Conservation (phyloP, 2,329 filamentous ascomycete genomes). For the Teratosphaeria gauchensis region DNA sequence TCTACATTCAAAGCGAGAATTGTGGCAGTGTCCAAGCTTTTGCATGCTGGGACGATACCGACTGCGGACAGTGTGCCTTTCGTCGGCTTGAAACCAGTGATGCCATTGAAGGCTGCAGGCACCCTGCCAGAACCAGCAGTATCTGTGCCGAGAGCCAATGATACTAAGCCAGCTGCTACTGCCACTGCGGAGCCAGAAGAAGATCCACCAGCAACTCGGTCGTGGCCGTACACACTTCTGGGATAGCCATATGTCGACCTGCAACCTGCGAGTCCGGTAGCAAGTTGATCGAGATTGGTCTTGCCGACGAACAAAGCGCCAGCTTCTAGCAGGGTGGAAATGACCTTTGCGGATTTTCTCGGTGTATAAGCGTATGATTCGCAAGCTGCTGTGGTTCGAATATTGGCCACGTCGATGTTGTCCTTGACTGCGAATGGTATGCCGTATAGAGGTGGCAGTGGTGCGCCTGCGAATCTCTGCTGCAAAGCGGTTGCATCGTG, state of each 20-base stretch:
- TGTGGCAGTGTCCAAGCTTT: conserved; percentile 49
- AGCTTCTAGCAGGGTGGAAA: conserved; percentile 40
- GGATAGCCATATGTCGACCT: conserved; percentile 50
- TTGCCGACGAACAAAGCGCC: conserved; percentile 53
- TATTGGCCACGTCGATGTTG: conserved; percentile 43
- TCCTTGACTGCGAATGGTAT: conserved; percentile 50
- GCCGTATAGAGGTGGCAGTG: conserved; percentile 44
- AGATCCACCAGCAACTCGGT: conserved; percentile 48
- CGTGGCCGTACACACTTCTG: conserved; percentile 41
- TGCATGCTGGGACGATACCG: conserved; percentile 47
- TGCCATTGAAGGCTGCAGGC: conserved; percentile 45
- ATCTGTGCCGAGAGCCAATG: conserved; percentile 49
- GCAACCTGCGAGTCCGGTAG: conserved; percentile 51
- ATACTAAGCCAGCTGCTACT: conserved; percentile 44
- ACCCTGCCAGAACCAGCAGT: conserved; percentile 47
- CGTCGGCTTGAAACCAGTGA: conserved; percentile 43
- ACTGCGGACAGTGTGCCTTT: conserved; percentile 42
- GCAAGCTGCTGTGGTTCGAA: conserved; percentile 45
- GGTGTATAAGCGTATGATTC: conserved; percentile 41
- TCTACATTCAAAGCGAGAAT: conserved; percentile 41
- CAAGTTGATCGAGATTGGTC: conserved; percentile 53
- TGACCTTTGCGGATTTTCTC: conserved; percentile 39
- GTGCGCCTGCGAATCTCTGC: conserved; percentile 30
- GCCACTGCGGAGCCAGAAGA: conserved; percentile 47
- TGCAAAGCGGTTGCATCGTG: conserved; percentile 33